Evolutionary conservation across 768 basidiomycete genomes (phyloP).

Genomic region (Leccinum uliginosum): DNA sequence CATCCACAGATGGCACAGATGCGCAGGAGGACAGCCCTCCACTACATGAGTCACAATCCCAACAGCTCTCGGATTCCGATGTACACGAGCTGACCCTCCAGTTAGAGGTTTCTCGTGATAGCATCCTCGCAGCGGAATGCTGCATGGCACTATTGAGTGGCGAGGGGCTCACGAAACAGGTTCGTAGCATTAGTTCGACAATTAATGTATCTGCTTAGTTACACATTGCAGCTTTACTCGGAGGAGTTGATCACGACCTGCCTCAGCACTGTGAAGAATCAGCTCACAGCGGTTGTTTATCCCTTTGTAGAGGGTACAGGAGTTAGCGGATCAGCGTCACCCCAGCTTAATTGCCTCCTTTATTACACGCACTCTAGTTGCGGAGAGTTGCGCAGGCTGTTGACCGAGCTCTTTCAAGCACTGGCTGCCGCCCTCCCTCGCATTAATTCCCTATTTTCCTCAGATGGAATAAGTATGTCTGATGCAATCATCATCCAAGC

Average conservation of each 20-base stretch:
- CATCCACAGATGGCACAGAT: neutral
- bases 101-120: constrained; percentile 64
- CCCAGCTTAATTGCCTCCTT: constrained; percentile 49
- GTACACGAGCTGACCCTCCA: constrained; percentile 46
- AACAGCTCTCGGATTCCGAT: constrained; percentile 41
- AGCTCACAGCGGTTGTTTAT: constrained; percentile 74
- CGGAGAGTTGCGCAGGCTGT: constrained; percentile 40
- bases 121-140: constrained; percentile 80
- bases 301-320: constrained; percentile 78
- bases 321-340: constrained; percentile 36
- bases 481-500: constrained; percentile 89
- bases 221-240: constrained; percentile 67
- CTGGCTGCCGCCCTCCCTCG: constrained; percentile 68
- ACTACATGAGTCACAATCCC: constrained; percentile 9
- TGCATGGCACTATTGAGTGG: constrained; percentile 73
- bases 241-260: constrained; percentile 88
- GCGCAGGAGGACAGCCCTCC: neutral
- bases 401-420: constrained; percentile 70
- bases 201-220: neutral
- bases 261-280: constrained; percentile 72
- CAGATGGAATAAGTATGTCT: constrained; percentile 68
- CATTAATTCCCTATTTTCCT: constrained; percentile 68
- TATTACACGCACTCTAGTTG: constrained; percentile 36
- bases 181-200: constrained; percentile 29
- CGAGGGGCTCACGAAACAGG: constrained; percentile 84